Evolutionary conservation across 305 asterid species (phyloP).

Genomic region (Stenogyne calaminthoides): DNA sequence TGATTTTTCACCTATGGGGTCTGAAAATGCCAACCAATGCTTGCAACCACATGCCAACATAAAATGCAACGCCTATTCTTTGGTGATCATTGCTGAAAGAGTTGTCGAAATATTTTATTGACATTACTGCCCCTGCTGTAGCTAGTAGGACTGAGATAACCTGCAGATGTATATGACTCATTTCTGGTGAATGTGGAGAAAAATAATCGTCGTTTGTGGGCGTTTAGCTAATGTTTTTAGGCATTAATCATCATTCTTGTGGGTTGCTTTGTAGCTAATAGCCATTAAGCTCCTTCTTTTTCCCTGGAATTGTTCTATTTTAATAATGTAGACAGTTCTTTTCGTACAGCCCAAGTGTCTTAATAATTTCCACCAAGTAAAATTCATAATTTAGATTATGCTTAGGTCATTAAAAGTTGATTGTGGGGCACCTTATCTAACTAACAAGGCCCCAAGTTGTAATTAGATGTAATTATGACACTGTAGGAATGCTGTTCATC

Average conservation of each 20-base stretch:
- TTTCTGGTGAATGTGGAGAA: neutral
- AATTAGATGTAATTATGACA: constrained; percentile 27
- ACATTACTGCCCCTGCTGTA: constrained; percentile 70
- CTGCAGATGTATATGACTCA: constrained; percentile 37
- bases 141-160: constrained; percentile 59
- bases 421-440: constrained; percentile 35
- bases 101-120: constrained; percentile 71
- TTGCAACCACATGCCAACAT: constrained; percentile 67
- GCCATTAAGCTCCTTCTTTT: neutral
- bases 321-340: constrained; percentile 4
- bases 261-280: constrained; percentile 14
- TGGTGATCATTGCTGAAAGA: constrained; percentile 77
- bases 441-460: constrained; percentile 32
- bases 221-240: neutral
- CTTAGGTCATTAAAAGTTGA: constrained; percentile 32
- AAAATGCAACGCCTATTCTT: constrained; percentile 68
- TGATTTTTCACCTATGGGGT: constrained; percentile 54
- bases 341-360: constrained; percentile 34
- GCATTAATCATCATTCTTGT: constrained; percentile 11
- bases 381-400: constrained; percentile 30
- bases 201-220: constrained; percentile 1
- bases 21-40: constrained; percentile 59
- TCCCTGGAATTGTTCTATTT: neutral
- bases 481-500: constrained; percentile 30
- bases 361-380: constrained; percentile 38